phyloP scores from a whole-genome alignment of 768 basidiomycete genomes.

The Pleurotus salmoneostramineus region DNA sequence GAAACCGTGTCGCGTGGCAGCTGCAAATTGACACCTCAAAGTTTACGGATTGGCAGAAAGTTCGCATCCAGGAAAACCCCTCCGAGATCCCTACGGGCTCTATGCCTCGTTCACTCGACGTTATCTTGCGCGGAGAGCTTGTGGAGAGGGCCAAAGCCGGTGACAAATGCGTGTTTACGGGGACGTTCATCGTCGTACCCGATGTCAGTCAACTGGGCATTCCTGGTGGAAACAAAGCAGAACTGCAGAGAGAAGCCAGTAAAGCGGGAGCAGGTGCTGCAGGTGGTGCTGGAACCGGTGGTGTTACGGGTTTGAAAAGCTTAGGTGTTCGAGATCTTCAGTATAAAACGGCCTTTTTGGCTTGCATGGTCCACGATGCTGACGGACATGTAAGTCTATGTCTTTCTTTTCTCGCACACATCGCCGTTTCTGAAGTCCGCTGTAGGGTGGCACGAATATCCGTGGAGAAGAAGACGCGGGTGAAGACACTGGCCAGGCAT shows the following conservation, averaged over 20 bases:
- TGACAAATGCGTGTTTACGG: conserved; percentile 97
- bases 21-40: conserved; percentile 94
- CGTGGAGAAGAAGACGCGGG: conserved; percentile 84
- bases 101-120: conserved; percentile 96
- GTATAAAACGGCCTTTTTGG: conserved; percentile 98
- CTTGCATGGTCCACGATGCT: conserved; percentile 94
- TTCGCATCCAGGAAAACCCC: conserved; percentile 97
- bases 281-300: conserved; percentile 66
- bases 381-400: conserved; percentile 83
- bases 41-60: conserved; percentile 99
- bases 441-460: conserved; percentile 79
- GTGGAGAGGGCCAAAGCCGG: conserved; percentile 99
- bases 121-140: conserved; percentile 90
- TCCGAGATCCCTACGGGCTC: conserved; percentile 98
- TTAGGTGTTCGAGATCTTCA: conserved; percentile 93
- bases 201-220: conserved; percentile 95
- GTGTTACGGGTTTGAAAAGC: conserved; percentile 92
- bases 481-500: conserved; percentile 76
- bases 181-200: conserved; percentile 97
- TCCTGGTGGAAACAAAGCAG: conserved; percentile 89
- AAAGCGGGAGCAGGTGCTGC: conserved; percentile 55
- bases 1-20: conserved; percentile 87
- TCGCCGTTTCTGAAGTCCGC: conserved; percentile 7
- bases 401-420: conserved; percentile 7
- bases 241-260: conserved; percentile 84